These are phyloP conservation scores for Pestalotiopsis sp. DNA, from an alignment of 2,329 filamentous ascomycete species.

Conservation along the genomic window DNA sequence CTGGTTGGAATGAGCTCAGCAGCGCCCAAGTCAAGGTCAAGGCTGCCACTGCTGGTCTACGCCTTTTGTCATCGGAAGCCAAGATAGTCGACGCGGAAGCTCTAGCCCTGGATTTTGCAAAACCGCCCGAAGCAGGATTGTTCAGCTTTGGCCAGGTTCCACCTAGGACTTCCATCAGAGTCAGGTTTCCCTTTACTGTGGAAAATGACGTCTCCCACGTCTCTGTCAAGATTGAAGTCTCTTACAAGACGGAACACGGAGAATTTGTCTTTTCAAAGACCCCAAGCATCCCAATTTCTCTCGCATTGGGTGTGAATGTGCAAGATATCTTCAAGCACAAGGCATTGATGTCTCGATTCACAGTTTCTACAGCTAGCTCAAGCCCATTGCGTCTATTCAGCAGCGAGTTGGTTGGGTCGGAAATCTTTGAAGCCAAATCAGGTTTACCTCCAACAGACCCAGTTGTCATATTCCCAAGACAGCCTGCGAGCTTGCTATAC, in stretches of 20 bases:
- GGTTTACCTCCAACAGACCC: constrained; percentile 54
- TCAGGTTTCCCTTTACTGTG: constrained; percentile 80
- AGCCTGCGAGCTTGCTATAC: constrained; percentile 81
- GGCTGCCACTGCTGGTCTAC: constrained; percentile 66
- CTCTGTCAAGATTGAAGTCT: constrained; percentile 74
- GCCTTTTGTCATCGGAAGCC: constrained; percentile 64
- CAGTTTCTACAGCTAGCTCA: constrained; percentile 77
- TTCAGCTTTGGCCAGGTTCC: constrained; percentile 54
- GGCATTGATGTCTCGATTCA: constrained; percentile 85
- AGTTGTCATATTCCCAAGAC: constrained; percentile 74
- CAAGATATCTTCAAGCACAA: constrained; percentile 91
- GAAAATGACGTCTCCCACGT: constrained; percentile 76
- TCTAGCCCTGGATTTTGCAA: constrained; percentile 44
- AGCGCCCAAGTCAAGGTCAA: constrained; percentile 64
- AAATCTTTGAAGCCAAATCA: constrained; percentile 68
- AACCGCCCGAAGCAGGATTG: constrained; percentile 55
- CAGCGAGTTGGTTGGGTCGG: constrained; percentile 71
- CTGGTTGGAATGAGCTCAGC: constrained; percentile 73
- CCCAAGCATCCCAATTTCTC: constrained; percentile 68
- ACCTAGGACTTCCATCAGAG: constrained; percentile 49
- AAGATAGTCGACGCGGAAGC: constrained; percentile 46
- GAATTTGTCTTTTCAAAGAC: constrained; percentile 66
- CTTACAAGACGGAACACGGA: constrained; percentile 70
- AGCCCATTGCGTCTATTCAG: constrained; percentile 75
- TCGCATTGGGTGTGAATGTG: constrained; percentile 92